Evolutionary conservation across 2,329 filamentous ascomycete species (phyloP).

Genomic region (Penicillium oxalicum): DNA sequence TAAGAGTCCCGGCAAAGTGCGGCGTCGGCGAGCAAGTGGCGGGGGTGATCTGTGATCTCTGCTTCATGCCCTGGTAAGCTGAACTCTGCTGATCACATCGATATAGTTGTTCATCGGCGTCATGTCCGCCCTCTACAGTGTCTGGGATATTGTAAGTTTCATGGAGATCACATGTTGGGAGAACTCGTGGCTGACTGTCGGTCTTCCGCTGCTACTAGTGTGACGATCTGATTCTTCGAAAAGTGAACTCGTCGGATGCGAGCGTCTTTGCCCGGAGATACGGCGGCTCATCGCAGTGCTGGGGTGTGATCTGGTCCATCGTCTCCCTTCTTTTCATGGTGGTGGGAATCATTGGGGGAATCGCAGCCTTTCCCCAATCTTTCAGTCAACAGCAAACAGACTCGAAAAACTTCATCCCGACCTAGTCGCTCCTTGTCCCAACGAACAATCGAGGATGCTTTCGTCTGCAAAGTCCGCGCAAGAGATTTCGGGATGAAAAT

Average conservation of each 20-base stretch:
- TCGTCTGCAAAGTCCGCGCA: neutral
- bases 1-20: too few relatives aligned
- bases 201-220: constrained; percentile 41
- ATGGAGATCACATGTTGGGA: neutral
- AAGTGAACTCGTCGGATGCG: constrained; percentile 73
- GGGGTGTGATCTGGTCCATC: constrained; percentile 73
- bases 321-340: constrained; percentile 68
- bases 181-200: neutral
- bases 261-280: constrained; percentile 73
- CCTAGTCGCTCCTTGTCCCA: constrained; percentile 11
- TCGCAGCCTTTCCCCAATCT: constrained; percentile 69
- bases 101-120: constrained; percentile 67
- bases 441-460: too few relatives aligned
- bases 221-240: constrained; percentile 72
- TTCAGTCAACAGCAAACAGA: constrained; percentile 63
- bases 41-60: too few relatives aligned
- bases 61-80: too few relatives aligned
- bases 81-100: neutral
- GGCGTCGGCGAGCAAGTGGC: too few relatives aligned
- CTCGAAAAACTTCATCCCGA: constrained; percentile 60
- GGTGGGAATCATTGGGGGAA: constrained; percentile 64
- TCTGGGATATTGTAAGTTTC: constrained; percentile 66
- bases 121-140: constrained; percentile 73
- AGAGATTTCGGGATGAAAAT: neutral
- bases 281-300: constrained; percentile 72